Evolutionary conservation across 192 early-diverging fungal species (phyloP).

Genomic region (Endogone sp.): DNA sequence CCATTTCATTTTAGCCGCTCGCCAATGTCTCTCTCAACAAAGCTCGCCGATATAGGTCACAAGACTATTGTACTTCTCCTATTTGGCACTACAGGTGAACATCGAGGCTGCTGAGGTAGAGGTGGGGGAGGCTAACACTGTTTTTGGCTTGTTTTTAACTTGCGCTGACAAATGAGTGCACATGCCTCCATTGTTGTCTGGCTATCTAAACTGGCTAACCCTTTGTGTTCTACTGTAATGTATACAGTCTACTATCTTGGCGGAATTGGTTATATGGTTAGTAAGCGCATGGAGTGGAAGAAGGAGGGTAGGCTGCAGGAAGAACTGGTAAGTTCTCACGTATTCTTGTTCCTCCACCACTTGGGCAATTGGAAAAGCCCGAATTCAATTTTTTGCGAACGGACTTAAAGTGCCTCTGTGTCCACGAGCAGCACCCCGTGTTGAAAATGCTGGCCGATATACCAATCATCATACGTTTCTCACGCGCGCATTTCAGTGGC

Average conservation of each 20-base stretch:
- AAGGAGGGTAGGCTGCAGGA: constrained; percentile 32
- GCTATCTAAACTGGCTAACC: too few species aligned
- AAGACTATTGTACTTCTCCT: not conserved
- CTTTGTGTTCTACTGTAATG: not conserved
- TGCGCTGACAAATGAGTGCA: too few species aligned
- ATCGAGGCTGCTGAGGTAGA: too few species aligned
- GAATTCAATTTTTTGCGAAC: too few species aligned
- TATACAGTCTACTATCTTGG: constrained; percentile 29
- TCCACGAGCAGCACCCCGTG: not conserved
- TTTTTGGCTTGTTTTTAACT: too few species aligned
- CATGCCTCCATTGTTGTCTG: too few species aligned
- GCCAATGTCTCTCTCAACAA: not conserved
- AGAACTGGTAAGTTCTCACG: constrained; percentile 26
- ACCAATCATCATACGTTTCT: not conserved
- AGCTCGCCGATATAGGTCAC: not conserved
- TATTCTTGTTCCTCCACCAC: too few species aligned
- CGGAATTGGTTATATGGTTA: constrained; percentile 27
- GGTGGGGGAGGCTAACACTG: too few species aligned
- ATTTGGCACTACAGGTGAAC: not conserved
- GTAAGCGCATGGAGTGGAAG: constrained; percentile 27
- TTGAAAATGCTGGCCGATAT: not conserved
- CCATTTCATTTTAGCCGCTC: too few species aligned
- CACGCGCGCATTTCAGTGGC: not conserved
- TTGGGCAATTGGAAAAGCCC: too few species aligned
- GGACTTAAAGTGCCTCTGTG: not conserved